phyloP scores from a whole-genome alignment of 108 stramenopile genomes.

The Nannochloropsis salina region DNA sequence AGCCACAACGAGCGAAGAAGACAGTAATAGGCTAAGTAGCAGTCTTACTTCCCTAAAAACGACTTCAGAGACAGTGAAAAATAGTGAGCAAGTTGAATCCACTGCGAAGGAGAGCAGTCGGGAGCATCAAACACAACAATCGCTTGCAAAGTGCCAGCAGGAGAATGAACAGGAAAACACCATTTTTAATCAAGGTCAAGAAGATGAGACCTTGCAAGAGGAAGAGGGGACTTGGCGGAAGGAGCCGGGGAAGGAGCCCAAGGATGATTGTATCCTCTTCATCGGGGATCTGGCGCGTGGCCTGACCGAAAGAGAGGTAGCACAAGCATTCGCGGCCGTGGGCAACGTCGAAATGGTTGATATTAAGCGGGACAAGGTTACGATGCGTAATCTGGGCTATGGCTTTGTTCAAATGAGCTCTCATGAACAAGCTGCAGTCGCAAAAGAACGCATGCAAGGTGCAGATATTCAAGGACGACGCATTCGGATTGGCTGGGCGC shows the following conservation, averaged over 20 bases:
- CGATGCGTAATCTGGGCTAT: constrained; percentile 39
- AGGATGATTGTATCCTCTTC: constrained; percentile 44
- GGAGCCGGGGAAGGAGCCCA: not conserved
- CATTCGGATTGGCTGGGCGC: constrained; percentile 43
- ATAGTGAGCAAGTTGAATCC: not conserved
- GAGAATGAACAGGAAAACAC: not conserved
- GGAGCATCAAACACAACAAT: not conserved
- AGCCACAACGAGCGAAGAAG: not conserved
- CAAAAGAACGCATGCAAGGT: constrained; percentile 38
- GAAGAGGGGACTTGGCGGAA: not conserved
- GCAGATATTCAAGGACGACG: constrained; percentile 16
- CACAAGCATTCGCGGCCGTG: constrained; percentile 27
- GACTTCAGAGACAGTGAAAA: not conserved
- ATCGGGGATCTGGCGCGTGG: constrained; percentile 41
- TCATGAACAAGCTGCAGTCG: constrained; percentile 29
- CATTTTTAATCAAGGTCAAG: too few species aligned
- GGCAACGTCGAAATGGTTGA: constrained; percentile 22
- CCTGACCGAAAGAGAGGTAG: constrained; percentile 40
- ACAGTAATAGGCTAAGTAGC: not conserved
- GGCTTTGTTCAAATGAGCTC: constrained; percentile 39
- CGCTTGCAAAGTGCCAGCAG: not conserved
- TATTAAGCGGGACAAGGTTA: constrained; percentile 38
- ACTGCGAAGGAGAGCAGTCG: not conserved
- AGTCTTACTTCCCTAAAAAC: not conserved
- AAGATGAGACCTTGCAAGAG: not conserved